phyloP scores from a whole-genome alignment of 352 stramenopile species.

The Phytophthora quininea region DNA sequence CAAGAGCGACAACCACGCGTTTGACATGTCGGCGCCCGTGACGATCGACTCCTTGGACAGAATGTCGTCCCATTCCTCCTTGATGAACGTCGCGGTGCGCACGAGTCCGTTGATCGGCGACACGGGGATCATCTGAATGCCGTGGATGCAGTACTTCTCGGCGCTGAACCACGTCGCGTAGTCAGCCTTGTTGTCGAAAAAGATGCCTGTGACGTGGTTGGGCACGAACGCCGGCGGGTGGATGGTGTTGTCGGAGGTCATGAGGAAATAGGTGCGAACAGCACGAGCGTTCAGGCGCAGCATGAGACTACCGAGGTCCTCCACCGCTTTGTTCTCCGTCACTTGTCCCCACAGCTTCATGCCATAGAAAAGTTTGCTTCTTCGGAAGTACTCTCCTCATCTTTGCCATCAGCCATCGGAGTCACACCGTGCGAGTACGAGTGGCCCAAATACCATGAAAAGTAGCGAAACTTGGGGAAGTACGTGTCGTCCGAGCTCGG shows the following conservation, averaged over 20 bases:
- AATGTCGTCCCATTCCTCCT: conserved; percentile 5
- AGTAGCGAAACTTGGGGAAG: conserved; percentile 64
- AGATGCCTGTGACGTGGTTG: conserved; percentile 62
- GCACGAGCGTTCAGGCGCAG: conserved; percentile 56
- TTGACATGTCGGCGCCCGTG: neutral
- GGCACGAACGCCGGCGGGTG: conserved; percentile 55
- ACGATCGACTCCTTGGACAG: conserved; percentile 2
- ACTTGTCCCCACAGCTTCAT: conserved; percentile 68
- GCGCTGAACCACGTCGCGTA: conserved; percentile 3
- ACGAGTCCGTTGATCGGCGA: conserved; percentile 3
- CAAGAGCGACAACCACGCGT: conserved; percentile 46
- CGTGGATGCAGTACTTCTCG: conserved; percentile 3
- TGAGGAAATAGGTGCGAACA: conserved; percentile 69
- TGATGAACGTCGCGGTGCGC: neutral
- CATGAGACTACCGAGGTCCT: conserved; percentile 66
- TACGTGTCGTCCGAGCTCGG: conserved; percentile 46
- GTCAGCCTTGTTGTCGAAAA: conserved; percentile 4
- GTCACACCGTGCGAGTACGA: conserved; percentile 59
- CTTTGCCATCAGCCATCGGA: conserved; percentile 48
- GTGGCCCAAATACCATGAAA: conserved; percentile 64
- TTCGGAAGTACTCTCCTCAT: conserved; percentile 62
- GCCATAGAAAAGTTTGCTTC: conserved; percentile 75
- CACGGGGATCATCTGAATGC: conserved; percentile 2
- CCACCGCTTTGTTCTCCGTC: conserved; percentile 44
- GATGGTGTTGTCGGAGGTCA: conserved; percentile 57